Percentiles rank a stretch among this genome's conserved stretches.
These are phyloP conservation scores for Scorias spongiosa DNA, from an alignment of 2,329 filamentous ascomycete genomes.

Conservation along the genomic window DNA sequence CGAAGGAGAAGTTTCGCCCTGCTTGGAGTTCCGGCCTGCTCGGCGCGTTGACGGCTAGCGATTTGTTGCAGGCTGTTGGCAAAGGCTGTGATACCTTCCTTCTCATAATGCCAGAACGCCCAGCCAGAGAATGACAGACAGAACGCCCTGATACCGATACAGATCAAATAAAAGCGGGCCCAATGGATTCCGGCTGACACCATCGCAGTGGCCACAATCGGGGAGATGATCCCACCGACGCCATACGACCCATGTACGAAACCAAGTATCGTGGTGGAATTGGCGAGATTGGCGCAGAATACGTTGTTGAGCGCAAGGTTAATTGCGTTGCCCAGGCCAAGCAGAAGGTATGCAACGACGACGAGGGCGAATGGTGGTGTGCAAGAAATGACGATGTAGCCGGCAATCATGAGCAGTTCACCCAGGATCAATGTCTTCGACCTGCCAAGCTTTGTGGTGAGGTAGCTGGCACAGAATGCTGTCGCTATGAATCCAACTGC, in stretches of 20 bases:
- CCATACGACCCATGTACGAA: slow-evolving; percentile 49
- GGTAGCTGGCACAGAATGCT: slow-evolving; percentile 51
- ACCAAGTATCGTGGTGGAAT: slow-evolving; percentile 40
- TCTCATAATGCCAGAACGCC: slow-evolving; percentile 56
- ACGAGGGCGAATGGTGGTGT: slow-evolving; percentile 57
- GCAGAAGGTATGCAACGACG: slow-evolving; percentile 43
- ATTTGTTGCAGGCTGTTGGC: slow-evolving; percentile 29
- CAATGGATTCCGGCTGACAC: slow-evolving; percentile 47
- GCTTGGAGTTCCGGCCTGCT: slow-evolving; percentile 18
- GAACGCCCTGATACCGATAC: slow-evolving; percentile 40
- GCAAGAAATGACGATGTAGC: slow-evolving; percentile 49
- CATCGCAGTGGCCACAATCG: slow-evolving; percentile 60
- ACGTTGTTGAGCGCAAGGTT: slow-evolving; percentile 42
- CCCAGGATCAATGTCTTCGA: slow-evolving; percentile 47
- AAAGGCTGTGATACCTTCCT: slow-evolving; percentile 36
- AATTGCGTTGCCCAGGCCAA: slow-evolving; percentile 39
- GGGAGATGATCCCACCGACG: slow-evolving; percentile 40
- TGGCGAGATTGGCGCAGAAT: slow-evolving; percentile 38
- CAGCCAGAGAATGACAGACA: slow-evolving; percentile 47
- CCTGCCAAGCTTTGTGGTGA: slow-evolving; percentile 49
- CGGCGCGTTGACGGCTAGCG: slow-evolving; percentile 26
- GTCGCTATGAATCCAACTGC: slow-evolving; percentile 62
- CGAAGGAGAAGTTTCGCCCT: slow-evolving; percentile 35
- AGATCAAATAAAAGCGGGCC: slow-evolving; percentile 59
- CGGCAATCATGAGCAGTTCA: slow-evolving; percentile 41